Base-by-base conservation (phyloP, 805 yeast species). In the Yamadazyma philogaea region DNA sequence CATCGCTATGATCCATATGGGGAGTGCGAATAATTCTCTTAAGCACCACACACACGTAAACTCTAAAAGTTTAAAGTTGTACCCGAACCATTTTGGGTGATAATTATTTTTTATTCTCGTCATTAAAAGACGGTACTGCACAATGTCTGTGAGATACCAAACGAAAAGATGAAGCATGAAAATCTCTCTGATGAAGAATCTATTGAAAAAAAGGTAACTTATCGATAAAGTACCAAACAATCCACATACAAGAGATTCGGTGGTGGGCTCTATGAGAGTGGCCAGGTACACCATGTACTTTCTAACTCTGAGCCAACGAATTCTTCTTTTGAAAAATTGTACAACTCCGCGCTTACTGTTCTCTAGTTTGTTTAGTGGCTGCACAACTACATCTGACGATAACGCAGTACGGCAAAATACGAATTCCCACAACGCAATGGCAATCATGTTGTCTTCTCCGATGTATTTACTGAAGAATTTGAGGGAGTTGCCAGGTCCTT, bases 361-460 rank as follows among this genome's bases (percentile, higher is more conserved):
- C 24, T 49, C 52, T 6, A 46, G 28, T 18, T 46, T 41, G 42
- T 64, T 56, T 22, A 70, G 51, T 0, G 96, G 96, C 57, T 88
- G 96, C 3, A 86, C 63, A 1, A 81, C 96, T 36, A 79, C 75
- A 57, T 88, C 96, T 1, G 84, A 79, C 0, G 91, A 82, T 72
- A 87, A 70, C 0, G 84, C 89, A 0, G 95, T 86, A 50, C 89
- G 68, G 2, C 86, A 84, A 18, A 54, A 42, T 18, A 85, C 81
- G 45, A 59, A 59, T 38, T 79, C 79, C 96, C 96, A 88, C 14
- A 88, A 57, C 1, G 88, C 86, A 37, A 86, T 87, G 4, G 87
- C 95, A 48, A 88, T 88, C 95, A 87, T 85, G 60, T 88, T 88
- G 60, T 88, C 96, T 58, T 88, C 96, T 5, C 96, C 96, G 55